Base-by-base conservation (phyloP, 345 rosid genomes). In the Linum usitatissimum region DNA sequence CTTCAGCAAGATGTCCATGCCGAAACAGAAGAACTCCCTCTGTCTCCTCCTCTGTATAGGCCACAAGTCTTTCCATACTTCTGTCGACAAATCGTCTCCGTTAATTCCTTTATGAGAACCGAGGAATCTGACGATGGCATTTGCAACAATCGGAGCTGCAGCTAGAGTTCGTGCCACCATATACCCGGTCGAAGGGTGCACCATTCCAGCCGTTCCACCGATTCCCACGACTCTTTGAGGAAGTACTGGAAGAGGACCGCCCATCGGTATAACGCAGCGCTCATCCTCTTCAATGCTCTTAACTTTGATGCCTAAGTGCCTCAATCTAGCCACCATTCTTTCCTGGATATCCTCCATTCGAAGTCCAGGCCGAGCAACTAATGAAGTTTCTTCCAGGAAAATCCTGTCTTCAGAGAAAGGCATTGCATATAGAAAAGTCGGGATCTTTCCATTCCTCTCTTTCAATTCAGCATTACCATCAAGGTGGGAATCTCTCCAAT, bases 121-220 rank as follows among this genome's bases (percentile, higher is more conserved):
- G 5, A 90, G 97, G 71, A 72, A 84, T 64, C 74, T 81, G 20
- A 93, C 92, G 9, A 93, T 83, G 48, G 99, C 71, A 34, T 86
- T 75, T 5, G 97, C 99, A 55, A 87, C 94, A 23, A 90, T 72
- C 30, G 97, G 99, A 9, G 99, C 99, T 0, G 97, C 97, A 18
- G 94, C 97, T 63, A 93, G 86, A 23, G 99, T 93, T 80, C 99
- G 81, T 13, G 99, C 94, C 9, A 93, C 99, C 99, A 93, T 93
- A 75, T 93, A 93, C 53, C 97, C 97, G 0, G 95, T 87, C 14
- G 92, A 90, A 30, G 95, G 92, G 73, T 90, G 97, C 67, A 83
- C 97, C 95, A 80, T 90, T 20, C 99, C 97, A 0, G 97, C 97
- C 1, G 97, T 93, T 6, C 99, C 99, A 4, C 97, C 97, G 12